Percentiles rank a stretch among this genome's conserved stretches.
Conservation (phyloP, 305 asterid species). For the Plantago coronopus region DNA sequence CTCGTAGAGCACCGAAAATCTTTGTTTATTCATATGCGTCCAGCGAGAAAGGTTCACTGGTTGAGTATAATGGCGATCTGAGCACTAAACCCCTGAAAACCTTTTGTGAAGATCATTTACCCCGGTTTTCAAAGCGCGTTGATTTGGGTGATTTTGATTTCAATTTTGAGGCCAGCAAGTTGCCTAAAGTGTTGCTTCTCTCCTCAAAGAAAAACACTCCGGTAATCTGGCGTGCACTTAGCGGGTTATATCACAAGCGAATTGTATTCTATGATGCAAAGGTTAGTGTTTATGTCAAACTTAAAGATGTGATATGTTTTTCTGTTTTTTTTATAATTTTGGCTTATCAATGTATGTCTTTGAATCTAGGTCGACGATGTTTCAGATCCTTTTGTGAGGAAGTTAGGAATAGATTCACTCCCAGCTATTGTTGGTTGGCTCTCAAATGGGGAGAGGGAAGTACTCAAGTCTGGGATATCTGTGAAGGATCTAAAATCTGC, state of each 20-base stretch:
- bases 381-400: constrained; percentile 53
- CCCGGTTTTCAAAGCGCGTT: constrained; percentile 73
- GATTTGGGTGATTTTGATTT: constrained; percentile 43
- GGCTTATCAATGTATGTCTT: constrained; percentile 3
- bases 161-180: constrained; percentile 40
- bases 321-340: background rate
- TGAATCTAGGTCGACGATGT: constrained; percentile 54
- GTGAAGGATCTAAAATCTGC: constrained; percentile 75
- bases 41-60: constrained; percentile 54
- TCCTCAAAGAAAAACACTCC: constrained; percentile 87
- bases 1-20: constrained; percentile 58
- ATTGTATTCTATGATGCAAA: constrained; percentile 62
- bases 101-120: constrained; percentile 68
- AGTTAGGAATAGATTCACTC: constrained; percentile 64
- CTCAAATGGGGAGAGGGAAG: constrained; percentile 73
- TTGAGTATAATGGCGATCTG: constrained; percentile 67
- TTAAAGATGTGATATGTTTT: background rate
- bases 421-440: constrained; percentile 89
- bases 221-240: constrained; percentile 82
- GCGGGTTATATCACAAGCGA: constrained; percentile 73
- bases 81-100: constrained; percentile 54
- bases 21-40: constrained; percentile 56
- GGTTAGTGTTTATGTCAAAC: constrained; percentile 39
- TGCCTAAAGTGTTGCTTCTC: constrained; percentile 78
- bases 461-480: constrained; percentile 60